Evolutionary conservation across 2,329 filamentous ascomycete genomes (phyloP).

Genomic region (Macroventuria anomochaeta): DNA sequence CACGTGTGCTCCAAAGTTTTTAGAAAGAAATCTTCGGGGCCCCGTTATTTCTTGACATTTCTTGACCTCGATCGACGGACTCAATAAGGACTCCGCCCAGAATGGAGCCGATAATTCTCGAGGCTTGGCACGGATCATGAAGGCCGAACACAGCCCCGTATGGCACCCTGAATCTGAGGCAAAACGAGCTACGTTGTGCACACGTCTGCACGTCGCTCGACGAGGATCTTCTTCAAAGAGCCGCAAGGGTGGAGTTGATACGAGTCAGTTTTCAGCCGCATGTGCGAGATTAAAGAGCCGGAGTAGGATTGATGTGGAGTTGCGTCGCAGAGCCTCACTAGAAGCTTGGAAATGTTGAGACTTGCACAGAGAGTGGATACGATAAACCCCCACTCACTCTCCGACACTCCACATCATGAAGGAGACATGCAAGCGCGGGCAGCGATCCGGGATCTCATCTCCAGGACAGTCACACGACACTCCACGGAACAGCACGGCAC

Average conservation of each 20-base stretch:
- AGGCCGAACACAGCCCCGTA: slow-evolving; percentile 4
- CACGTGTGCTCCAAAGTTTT: slow-evolving; percentile 16
- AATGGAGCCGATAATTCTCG: slow-evolving; percentile 4
- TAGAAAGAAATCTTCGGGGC: slow-evolving; percentile 1
- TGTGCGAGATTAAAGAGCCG: slow-evolving; percentile 20
- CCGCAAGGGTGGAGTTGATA: slow-evolving; percentile 4
- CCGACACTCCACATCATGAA: slow-evolving; percentile 2
- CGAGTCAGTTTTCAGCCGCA: slow-evolving; percentile 21
- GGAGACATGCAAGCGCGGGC: slow-evolving; percentile 1
- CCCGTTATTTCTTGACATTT: slow-evolving; percentile 8
- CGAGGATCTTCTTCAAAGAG: slow-evolving; percentile 1
- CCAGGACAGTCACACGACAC: slow-evolving; percentile 12
- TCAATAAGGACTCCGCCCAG: slow-evolving; percentile 7
- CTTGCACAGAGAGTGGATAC: slow-evolving; percentile 16
- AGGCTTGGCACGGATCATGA: slow-evolving; percentile 12
- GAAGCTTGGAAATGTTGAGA: slow-evolving; percentile 19
- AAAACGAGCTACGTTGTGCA: background rate
- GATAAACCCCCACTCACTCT: slow-evolving; percentile 3
- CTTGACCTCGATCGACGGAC: slow-evolving; percentile 12
- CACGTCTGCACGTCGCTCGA: slow-evolving; percentile 1
- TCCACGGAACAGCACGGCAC: slow-evolving; percentile 6
- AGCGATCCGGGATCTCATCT: background rate
- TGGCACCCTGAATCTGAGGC: slow-evolving; percentile 1
- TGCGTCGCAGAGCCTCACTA: slow-evolving; percentile 21
- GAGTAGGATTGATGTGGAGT: slow-evolving; percentile 17